A percentile compares a stretch with the other conserved stretches of the same genome.
These are phyloP conservation scores for Terfezia boudieri DNA, from an alignment of 495 filamentous ascomycete species.

Conservation along the genomic window DNA sequence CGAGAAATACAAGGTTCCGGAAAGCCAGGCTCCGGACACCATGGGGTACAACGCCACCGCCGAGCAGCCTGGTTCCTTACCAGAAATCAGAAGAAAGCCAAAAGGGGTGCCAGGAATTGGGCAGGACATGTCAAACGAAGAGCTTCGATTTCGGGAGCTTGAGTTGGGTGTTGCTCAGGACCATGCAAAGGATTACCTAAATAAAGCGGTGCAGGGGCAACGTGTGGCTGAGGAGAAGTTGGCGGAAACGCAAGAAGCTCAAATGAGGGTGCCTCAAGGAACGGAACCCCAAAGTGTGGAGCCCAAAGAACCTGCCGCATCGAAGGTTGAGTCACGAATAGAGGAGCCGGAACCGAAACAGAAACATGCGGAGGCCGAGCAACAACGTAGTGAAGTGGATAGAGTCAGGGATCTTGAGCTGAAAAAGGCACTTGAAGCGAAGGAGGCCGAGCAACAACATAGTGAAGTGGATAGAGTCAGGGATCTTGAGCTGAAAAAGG, in stretches of 20 bases:
- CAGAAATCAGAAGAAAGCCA: not conserved
- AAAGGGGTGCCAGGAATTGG: not conserved
- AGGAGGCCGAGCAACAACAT: not conserved
- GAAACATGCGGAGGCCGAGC: not conserved
- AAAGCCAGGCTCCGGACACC: not conserved
- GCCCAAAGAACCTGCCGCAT: not conserved
- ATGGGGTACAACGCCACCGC: not conserved
- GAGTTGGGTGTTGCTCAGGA: too few relatives aligned
- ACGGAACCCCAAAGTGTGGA: not conserved
- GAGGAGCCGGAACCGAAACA: not conserved
- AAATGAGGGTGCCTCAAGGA: too few relatives aligned
- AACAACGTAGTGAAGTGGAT: slow-evolving; percentile 3
- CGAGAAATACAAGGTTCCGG: slow-evolving; percentile 23
- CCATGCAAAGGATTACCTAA: too few relatives aligned
- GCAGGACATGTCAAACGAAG: too few relatives aligned
- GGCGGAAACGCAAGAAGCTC: too few relatives aligned
- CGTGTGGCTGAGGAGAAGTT: too few relatives aligned
- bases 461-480: slow-evolving; percentile 1
- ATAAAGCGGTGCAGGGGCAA: too few relatives aligned
- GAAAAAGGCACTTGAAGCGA: not conserved
- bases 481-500: not conserved
- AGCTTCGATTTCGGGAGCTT: too few relatives aligned
- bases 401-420: not conserved
- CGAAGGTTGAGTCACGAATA: not conserved
- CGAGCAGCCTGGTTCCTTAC: not conserved